Percentiles rank a stretch among this genome's conserved stretches.
phyloP scores from a whole-genome alignment of 306 rosid genomes.

The Lotus japonicus region DNA sequence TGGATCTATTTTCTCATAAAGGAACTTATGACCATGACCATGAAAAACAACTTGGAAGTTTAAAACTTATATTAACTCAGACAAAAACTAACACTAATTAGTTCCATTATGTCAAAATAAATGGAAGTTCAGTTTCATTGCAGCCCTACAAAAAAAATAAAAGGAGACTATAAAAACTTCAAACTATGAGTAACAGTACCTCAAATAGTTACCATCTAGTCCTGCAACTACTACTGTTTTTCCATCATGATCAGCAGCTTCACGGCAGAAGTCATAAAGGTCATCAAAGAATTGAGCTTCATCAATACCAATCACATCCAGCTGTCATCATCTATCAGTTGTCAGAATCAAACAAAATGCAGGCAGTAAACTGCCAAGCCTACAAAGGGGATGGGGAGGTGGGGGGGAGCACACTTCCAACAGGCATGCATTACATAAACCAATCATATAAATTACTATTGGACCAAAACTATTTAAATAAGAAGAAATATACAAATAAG shows the following conservation, averaged over 20 bases:
- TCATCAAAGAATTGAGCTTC: conserved; percentile 96
- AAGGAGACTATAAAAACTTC: neutral
- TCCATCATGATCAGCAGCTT: conserved; percentile 87
- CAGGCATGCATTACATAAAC: neutral
- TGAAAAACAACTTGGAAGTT: neutral
- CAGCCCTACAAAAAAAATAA: neutral
- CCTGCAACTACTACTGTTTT: conserved; percentile 81
- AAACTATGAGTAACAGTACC: conserved; percentile 33
- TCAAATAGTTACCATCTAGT: conserved; percentile 80
- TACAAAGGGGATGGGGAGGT: neutral
- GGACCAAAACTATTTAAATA: neutral
- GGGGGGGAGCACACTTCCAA: neutral
- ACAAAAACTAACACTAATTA: neutral
- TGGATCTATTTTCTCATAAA: no score
- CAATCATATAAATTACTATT: neutral
- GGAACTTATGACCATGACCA: no score
- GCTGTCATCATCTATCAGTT: conserved; percentile 39
- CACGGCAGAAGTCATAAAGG: conserved; percentile 83
- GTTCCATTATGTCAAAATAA: no score
- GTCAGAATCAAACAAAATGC: conserved; percentile 19
- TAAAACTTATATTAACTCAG: neutral
- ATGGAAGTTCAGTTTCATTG: neutral
- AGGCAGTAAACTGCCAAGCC: neutral
- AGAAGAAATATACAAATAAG: neutral
- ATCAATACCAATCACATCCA: conserved; percentile 88